phyloP scores from a whole-genome alignment of 345 rosid genomes.

The Hypericum androsaemum region DNA sequence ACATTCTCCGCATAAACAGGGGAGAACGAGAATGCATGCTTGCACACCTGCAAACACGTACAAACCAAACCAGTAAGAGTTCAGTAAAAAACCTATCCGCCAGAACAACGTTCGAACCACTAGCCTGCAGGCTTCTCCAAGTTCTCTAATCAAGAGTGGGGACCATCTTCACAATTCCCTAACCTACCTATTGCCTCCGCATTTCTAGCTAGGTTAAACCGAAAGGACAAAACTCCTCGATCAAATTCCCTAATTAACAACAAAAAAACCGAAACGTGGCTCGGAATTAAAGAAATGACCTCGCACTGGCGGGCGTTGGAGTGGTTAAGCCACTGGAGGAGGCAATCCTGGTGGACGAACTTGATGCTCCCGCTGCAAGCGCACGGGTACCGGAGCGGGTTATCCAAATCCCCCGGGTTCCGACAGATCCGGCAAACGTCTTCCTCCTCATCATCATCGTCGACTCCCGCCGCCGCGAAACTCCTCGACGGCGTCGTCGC shows the following conservation, averaged over 20 bases:
- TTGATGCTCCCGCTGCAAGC: slow-evolving; percentile 99
- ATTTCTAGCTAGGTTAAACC: no score
- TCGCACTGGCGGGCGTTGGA: slow-evolving; percentile 99
- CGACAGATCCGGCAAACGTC: slow-evolving; percentile 99
- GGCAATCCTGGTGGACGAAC: slow-evolving; percentile 96
- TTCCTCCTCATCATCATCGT: slow-evolving; percentile 72
- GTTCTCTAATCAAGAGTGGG: no score
- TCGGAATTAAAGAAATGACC: slow-evolving; percentile 28
- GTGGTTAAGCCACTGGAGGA: slow-evolving; percentile 97
- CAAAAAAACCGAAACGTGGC: background rate
- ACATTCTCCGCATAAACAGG: slow-evolving; percentile 97
- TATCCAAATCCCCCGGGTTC: slow-evolving; percentile 85
- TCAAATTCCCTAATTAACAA: background rate
- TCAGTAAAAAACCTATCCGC: no score
- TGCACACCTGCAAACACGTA: slow-evolving; percentile 60
- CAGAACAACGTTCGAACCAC: no score
- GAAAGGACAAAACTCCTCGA: background rate
- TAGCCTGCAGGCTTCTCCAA: no score
- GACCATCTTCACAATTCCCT: no score
- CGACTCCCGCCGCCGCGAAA: slow-evolving; percentile 21
- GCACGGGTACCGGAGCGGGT: slow-evolving; percentile 90
- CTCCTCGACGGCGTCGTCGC: slow-evolving; percentile 13
- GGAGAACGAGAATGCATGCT: slow-evolving; percentile 91
- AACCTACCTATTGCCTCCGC: no score
- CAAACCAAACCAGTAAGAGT: background rate